Conservation (phyloP, 176 grass and related monocot genomes). For the Aegilops speltoides region DNA sequence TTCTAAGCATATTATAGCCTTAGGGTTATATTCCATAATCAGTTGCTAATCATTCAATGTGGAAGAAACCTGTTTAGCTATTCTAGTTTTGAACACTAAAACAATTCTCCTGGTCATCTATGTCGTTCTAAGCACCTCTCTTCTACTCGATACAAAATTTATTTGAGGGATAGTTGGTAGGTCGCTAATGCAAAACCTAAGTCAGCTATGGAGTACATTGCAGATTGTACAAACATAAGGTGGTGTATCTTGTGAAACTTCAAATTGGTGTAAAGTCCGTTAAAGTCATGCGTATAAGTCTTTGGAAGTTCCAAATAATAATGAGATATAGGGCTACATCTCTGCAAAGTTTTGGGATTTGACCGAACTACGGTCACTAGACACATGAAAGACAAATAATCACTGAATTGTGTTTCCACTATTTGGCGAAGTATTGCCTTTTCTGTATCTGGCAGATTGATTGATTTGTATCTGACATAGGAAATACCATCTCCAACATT, state of each 20-base stretch:
- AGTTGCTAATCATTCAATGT: not conserved
- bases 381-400: not conserved
- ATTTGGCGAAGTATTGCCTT: not conserved
- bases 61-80: not conserved
- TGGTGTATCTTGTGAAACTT: not conserved
- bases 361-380: not conserved
- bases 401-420: conserved; percentile 6
- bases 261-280: not conserved
- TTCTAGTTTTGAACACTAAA: not conserved
- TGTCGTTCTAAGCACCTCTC: not conserved
- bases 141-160: not conserved
- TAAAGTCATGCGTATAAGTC: not conserved
- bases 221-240: not conserved
- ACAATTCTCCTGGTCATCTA: not conserved
- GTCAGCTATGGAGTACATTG: not conserved
- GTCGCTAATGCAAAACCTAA: not conserved
- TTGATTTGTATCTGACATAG: not conserved
- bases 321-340: not conserved
- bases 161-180: not conserved
- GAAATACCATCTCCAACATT: not conserved
- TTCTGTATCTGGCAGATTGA: not conserved
- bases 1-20: not conserved
- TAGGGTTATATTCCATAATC: not conserved
- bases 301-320: not conserved
- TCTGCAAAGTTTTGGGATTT: not conserved